Evolutionary conservation across 2,329 filamentous ascomycete species (phyloP).

Genomic region (Apiospora malaysiana): DNA sequence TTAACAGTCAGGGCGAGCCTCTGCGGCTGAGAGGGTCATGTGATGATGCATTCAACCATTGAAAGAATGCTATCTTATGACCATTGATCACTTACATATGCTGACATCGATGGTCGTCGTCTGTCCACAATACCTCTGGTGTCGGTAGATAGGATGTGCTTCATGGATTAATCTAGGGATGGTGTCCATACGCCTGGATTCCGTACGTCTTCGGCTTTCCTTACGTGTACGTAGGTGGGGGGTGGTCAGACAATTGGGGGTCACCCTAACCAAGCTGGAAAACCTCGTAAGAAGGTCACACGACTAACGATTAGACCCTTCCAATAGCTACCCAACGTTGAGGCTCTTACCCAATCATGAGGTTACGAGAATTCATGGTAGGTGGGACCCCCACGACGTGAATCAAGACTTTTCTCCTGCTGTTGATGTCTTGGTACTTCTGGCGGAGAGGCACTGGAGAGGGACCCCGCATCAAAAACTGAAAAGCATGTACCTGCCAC

Average conservation of each 20-base stretch:
- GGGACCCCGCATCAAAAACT: not conserved
- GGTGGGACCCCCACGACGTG: not conserved
- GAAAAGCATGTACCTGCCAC: not conserved
- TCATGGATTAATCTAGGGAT: not conserved
- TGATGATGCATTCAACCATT: not conserved
- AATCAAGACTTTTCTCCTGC: not conserved
- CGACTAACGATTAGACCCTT: not conserved
- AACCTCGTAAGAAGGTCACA: not conserved
- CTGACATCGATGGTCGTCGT: not conserved
- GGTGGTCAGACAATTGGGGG: not conserved
- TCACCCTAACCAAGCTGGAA: not conserved
- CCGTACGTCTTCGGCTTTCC: not conserved
- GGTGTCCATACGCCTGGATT: not conserved
- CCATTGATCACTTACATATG: not conserved
- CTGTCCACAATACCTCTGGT: not conserved
- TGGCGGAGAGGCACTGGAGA: not conserved
- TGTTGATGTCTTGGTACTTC: not conserved
- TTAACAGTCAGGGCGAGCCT: not conserved
- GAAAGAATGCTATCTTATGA: too few species aligned
- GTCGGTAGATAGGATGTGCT: not conserved
- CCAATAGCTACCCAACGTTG: not conserved
- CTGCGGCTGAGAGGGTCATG: not conserved
- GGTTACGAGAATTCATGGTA: not conserved
- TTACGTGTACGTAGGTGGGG: not conserved
- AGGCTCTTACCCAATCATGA: not conserved